phyloP scores from a whole-genome alignment of 2,329 filamentous ascomycete genomes.

The Diaporthe citrichinensis region DNA sequence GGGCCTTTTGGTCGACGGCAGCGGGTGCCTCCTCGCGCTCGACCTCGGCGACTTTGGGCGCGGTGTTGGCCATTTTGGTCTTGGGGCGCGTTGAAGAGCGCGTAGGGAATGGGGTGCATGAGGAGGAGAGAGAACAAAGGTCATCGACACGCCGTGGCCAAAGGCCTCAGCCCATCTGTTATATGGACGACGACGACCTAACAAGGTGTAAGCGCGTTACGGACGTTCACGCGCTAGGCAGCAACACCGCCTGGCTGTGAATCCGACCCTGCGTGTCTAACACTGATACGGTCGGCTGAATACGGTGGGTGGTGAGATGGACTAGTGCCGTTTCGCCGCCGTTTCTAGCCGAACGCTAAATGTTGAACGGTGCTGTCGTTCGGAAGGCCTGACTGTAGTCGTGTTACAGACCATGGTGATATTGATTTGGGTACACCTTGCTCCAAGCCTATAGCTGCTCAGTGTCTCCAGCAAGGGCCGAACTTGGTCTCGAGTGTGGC shows the following conservation, averaged over 20 bases:
- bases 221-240: slow-evolving; percentile 13
- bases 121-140: background rate
- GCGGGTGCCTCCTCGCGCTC: slow-evolving; percentile 45
- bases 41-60: slow-evolving; percentile 45
- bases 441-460: no score
- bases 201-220: slow-evolving; percentile 13
- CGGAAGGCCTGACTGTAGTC: no score
- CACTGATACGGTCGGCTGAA: background rate
- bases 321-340: background rate
- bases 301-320: background rate
- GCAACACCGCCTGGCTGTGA: background rate
- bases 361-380: no score
- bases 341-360: background rate
- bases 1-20: slow-evolving; percentile 54
- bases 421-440: no score
- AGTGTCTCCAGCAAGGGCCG: no score
- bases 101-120: background rate
- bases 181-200: background rate
- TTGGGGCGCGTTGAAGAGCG: background rate
- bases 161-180: no score
- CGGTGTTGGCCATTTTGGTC: slow-evolving; percentile 37
- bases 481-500: no score
- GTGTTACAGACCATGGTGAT: no score
- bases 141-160: no score
- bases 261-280: background rate